A percentile compares a stretch with the other conserved stretches of the same genome.
These are phyloP conservation scores for Papiliotrema terrestris DNA, from an alignment of 1,284 basidiomycete genomes.

Conservation along the genomic window DNA sequence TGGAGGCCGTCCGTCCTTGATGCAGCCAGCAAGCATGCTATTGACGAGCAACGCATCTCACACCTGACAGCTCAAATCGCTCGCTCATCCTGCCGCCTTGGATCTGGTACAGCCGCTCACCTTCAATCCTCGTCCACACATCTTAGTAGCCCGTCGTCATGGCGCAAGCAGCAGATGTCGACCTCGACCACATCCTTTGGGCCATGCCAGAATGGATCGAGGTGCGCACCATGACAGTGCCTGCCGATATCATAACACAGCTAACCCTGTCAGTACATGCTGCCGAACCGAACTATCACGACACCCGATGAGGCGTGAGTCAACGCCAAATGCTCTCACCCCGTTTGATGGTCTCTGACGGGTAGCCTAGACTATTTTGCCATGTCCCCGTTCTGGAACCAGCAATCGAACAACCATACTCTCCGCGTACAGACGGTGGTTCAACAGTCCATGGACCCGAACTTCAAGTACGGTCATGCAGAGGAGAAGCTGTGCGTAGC, in stretches of 20 bases:
- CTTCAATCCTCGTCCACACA: too few relatives aligned
- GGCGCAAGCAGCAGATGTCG: conserved; percentile 27
- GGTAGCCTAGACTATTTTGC: conserved; percentile 46
- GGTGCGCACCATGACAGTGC: conserved; percentile 10
- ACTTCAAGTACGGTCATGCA: conserved; percentile 29
- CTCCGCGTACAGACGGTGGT: conserved; percentile 37
- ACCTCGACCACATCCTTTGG: conserved; percentile 46
- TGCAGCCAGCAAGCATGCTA: not conserved
- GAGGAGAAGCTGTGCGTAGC: conserved; percentile 38
- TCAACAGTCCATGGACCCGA: conserved; percentile 21
- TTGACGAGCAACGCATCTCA: not conserved
- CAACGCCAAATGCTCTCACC: not conserved
- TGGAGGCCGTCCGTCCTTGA: too few relatives aligned
- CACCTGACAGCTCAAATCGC: not conserved
- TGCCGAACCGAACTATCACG: conserved; percentile 1
- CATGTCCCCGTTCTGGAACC: conserved; percentile 44
- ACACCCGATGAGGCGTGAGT: conserved; percentile 8
- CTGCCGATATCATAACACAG: not conserved
- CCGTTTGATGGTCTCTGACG: not conserved
- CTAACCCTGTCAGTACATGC: not conserved
- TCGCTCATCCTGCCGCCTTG: not conserved
- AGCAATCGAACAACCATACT: conserved; percentile 39
- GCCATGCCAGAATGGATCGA: conserved; percentile 45
- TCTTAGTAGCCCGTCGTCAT: too few relatives aligned
- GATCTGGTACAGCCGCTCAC: not conserved